Percentiles rank a stretch among this genome's conserved stretches.
These are phyloP conservation scores for Petunia hybrid DNA, from an alignment of 305 asterid genomes.

Conservation along the genomic window DNA sequence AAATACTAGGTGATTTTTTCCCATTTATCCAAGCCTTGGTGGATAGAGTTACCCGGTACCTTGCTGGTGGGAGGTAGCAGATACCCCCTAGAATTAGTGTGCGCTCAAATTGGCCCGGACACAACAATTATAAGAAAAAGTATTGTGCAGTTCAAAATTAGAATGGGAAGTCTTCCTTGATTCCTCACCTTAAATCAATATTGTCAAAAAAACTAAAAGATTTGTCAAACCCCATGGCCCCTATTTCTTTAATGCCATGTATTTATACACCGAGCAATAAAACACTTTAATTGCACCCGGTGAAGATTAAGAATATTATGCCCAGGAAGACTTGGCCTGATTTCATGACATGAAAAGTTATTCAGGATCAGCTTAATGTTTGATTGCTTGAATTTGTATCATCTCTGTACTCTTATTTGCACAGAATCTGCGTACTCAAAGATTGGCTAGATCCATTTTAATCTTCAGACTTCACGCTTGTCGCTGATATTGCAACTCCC, in stretches of 20 bases:
- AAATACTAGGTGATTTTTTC: too few relatives aligned
- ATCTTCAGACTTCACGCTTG: not conserved
- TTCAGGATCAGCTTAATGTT: not conserved
- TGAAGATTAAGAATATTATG: not conserved
- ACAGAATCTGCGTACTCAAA: not conserved
- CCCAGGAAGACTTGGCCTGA: not conserved
- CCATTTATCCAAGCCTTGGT: too few relatives aligned
- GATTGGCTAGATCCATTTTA: not conserved
- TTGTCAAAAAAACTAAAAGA: not conserved
- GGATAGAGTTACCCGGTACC: too few relatives aligned
- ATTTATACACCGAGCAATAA: not conserved
- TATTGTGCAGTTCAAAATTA: not conserved
- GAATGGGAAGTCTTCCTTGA: not conserved
- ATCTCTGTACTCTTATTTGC: not conserved
- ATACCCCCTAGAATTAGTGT: too few relatives aligned
- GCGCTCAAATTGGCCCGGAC: too few relatives aligned
- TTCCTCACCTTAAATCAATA: not conserved
- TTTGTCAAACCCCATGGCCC: conserved; percentile 5
- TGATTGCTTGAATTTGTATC: not conserved
- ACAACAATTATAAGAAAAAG: too few relatives aligned
- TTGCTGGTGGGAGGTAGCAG: too few relatives aligned
- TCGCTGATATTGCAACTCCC: not conserved
- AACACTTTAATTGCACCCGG: not conserved
- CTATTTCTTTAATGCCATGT: not conserved
- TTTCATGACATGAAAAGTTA: not conserved